Evolutionary conservation across 202 grass and related monocot species (phyloP).

Genomic region (Panicum virgatum): DNA sequence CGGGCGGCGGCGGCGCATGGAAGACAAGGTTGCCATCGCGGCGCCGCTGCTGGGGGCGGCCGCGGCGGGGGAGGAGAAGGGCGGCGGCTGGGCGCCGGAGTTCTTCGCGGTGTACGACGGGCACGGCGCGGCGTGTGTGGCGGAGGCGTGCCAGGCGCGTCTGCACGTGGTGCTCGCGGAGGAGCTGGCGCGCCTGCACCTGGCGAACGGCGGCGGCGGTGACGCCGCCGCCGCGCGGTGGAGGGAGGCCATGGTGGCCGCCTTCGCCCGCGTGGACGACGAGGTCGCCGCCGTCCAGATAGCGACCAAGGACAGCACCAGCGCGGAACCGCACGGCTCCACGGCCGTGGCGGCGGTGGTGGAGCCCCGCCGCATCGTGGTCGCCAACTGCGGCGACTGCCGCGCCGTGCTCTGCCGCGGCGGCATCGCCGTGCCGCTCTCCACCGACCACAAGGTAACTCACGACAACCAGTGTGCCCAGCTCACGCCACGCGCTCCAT

Average conservation of each 20-base stretch:
- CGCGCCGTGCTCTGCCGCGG: constrained; percentile 65
- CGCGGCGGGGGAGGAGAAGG: neutral
- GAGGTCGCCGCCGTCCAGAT: constrained; percentile 38
- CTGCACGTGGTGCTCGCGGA: constrained; percentile 75
- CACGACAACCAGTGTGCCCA: no score
- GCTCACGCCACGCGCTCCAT: neutral
- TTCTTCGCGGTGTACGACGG: constrained; percentile 84
- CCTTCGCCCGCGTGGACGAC: constrained; percentile 60
- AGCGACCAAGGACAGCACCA: neutral
- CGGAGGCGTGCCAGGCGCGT: constrained; percentile 48
- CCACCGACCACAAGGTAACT: constrained; percentile 68
- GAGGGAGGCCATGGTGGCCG: constrained; percentile 54
- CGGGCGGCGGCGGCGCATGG: constrained; percentile 59
- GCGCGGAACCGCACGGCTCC: constrained; percentile 20
- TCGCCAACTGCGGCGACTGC: constrained; percentile 72
- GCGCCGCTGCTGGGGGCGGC: constrained; percentile 10
- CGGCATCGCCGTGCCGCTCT: constrained; percentile 63
- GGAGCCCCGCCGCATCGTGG: constrained; percentile 50
- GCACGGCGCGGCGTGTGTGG: constrained; percentile 54
- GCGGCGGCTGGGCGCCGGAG: neutral
- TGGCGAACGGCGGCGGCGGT: neutral
- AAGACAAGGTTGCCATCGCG: constrained; percentile 59
- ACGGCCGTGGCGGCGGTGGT: constrained; percentile 56
- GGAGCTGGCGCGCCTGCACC: constrained; percentile 44
- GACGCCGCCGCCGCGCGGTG: constrained; percentile 25